Base-by-base conservation (phyloP, 148 eudicot genomes). In the Linanthus parryae region DNA sequence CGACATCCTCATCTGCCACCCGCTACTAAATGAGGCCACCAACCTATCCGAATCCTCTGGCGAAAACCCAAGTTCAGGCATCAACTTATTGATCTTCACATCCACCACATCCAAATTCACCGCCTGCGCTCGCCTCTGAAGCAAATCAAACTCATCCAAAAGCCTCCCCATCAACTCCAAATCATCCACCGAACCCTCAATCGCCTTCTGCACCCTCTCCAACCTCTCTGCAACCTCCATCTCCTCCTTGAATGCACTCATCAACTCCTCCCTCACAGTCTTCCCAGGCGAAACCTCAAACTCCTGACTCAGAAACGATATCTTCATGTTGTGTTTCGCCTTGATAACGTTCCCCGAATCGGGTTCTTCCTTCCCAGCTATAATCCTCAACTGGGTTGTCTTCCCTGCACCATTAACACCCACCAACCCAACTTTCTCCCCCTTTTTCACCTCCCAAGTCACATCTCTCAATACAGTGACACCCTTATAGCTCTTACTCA, bases 1-100 rank as follows among this genome's bases (percentile, higher is more conserved):
- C 0, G 96, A 88, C 91, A 92, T 92, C 69, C 99, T 92, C 96
- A 92, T 92, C 66, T 92, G 99, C 99, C 99, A 88, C 28, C 99
- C 99, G 52, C 99, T 65, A 69, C 99, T 88, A 68, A 88, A 92
- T 1, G 99, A 92, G 1, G 96, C 96, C 59, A 92, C 99, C 18
- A 88, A 57, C 73, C 96, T 82, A 72, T 92, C 99, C 0, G 82
- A 62, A 72, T 92, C 99, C 82, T 88, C 99, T 0, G 73, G 55
- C 1, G 67, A 43, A 72, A 92, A 92, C 52, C 99, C 99, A 7
- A 92, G 87, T 51, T 84, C 96, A 9, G 99, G 85, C 90, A 92
- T 73, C 77, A 92, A 55, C 79, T 82, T 92, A 59, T 57, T 84
- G 35, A 92, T 84, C 81, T 92, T 92, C 24, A 77, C 69, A 61